Conservation (phyloP, 2,329 filamentous ascomycete genomes). For the Monilinia laxa region DNA sequence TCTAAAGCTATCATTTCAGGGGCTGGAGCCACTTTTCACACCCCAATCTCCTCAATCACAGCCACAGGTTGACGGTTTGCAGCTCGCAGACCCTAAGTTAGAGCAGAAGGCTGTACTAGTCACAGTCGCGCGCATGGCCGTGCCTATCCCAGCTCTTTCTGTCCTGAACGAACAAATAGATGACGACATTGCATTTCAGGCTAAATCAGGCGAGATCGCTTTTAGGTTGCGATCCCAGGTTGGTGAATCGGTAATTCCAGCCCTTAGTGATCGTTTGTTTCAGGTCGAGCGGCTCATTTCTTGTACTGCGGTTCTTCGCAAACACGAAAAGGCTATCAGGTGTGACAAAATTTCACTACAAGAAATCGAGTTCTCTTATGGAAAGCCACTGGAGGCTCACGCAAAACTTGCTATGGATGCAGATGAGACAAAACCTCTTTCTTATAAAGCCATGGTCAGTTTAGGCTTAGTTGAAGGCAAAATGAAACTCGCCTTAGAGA, state of each 20-base stretch:
- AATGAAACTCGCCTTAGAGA: conserved; percentile 59
- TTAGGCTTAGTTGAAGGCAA: conserved; percentile 49
- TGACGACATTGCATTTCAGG: conserved; percentile 39
- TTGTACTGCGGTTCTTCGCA: conserved; percentile 65
- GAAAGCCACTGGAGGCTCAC: conserved; percentile 34
- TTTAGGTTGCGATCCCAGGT: conserved; percentile 38
- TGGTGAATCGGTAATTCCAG: conserved; percentile 37
- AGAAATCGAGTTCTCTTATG: conserved; percentile 69
- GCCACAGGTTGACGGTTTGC: not conserved
- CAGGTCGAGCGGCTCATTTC: conserved; percentile 69
- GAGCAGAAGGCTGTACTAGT: conserved; percentile 37
- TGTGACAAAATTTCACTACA: conserved; percentile 61
- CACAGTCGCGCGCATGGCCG: conserved; percentile 38
- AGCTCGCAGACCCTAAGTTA: not conserved
- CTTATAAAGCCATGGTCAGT: conserved; percentile 57
- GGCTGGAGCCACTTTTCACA: conserved; percentile 33
- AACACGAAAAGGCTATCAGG: conserved; percentile 53
- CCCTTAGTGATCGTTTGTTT: conserved; percentile 42
- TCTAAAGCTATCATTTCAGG: conserved; percentile 56
- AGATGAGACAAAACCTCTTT: conserved; percentile 25
- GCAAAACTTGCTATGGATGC: conserved; percentile 28
- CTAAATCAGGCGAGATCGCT: conserved; percentile 36
- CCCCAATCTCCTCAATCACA: conserved; percentile 7
- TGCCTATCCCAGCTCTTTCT: conserved; percentile 32
- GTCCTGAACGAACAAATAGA: conserved; percentile 38